A percentile compares a stretch with the other conserved stretches of the same genome.
phyloP scores from a whole-genome alignment of 2,329 filamentous ascomycete genomes.

The Dactylellina cionopaga region DNA sequence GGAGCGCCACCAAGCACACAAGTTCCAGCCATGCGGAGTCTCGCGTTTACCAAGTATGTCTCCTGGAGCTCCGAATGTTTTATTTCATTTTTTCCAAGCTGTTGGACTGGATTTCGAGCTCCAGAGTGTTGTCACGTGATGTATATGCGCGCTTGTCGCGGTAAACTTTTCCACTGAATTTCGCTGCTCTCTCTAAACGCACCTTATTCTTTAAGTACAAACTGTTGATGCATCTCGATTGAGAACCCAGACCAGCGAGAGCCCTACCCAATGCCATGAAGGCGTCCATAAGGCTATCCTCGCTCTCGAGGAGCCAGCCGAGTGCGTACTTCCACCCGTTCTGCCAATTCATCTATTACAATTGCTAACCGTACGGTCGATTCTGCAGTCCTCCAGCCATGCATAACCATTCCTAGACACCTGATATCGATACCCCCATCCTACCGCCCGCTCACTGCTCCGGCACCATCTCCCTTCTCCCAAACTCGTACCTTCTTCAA shows the following conservation, averaged over 20 bases:
- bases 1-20: no score
- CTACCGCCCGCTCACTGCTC: not conserved
- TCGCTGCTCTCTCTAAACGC: not conserved
- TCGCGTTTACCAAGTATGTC: no score
- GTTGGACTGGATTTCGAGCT: not conserved
- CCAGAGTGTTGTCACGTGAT: conserved; percentile 11
- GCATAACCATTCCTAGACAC: conserved; percentile 11
- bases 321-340: not conserved
- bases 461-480: not conserved
- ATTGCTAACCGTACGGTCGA: conserved; percentile 2
- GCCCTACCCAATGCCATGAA: conserved; percentile 45
- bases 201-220: not conserved
- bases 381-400: conserved; percentile 28
- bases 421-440: not conserved
- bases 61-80: no score
- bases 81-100: no score
- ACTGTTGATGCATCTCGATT: not conserved
- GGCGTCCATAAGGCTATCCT: conserved; percentile 38
- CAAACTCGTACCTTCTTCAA: conserved; percentile 38
- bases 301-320: conserved; percentile 46
- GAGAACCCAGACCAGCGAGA: not conserved
- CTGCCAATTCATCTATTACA: not conserved
- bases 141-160: conserved; percentile 11
- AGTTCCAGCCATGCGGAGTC: no score
- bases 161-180: conserved; percentile 3